Base-by-base conservation (phyloP, 352 stramenopile genomes). In the Pythium vanterpoolii region DNA sequence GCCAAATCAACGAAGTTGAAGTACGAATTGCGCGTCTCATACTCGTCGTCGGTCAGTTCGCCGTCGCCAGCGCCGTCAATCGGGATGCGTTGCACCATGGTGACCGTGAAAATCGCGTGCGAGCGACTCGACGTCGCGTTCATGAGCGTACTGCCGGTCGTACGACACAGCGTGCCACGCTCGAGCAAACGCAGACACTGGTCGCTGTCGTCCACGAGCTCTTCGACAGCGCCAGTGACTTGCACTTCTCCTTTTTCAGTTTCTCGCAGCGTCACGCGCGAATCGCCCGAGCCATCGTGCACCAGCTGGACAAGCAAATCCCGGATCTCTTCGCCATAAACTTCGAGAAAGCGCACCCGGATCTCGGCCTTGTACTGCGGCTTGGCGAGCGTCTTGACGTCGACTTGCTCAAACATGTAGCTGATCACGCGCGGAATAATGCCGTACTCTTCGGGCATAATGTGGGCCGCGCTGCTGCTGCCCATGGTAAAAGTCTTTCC, bases 1-100 rank as follows among this genome's bases (percentile, higher is more conserved):
- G 90, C 90, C 18, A 97, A 71, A 79, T 97, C 90, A 28, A 97
- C 90, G 54, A 97, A 96, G 54, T 96, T 95, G 57, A 97, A 94
- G 65, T 93, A 95, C 36, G 82, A 93, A 27, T 53, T 82, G 52
- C 86, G 87, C 39, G 86, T 87, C 56, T 95, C 84, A 40, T 71
- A 93, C 44, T 95, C 84, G 23, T 71, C 73, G 9, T 89, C 78
- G 1, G 55, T 60, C 27, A 75, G 55, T 2, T 73, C 66, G n/a
- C 69, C 79, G 9, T 81, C 68, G 14, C 21, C 66, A 28, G 47
- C 64, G n/a, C 72, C 69, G 5, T 72, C 69, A 44, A 91, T 74
- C 9, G 86, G 83, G 30, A 93, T 72, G 33, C 89, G 74, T 45
- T 96, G 87, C 40, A 87, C 74, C 71, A 97, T 79, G 0, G 79